Conservation (phyloP, 2,329 filamentous ascomycete species). For the Whalleya microplaca region DNA sequence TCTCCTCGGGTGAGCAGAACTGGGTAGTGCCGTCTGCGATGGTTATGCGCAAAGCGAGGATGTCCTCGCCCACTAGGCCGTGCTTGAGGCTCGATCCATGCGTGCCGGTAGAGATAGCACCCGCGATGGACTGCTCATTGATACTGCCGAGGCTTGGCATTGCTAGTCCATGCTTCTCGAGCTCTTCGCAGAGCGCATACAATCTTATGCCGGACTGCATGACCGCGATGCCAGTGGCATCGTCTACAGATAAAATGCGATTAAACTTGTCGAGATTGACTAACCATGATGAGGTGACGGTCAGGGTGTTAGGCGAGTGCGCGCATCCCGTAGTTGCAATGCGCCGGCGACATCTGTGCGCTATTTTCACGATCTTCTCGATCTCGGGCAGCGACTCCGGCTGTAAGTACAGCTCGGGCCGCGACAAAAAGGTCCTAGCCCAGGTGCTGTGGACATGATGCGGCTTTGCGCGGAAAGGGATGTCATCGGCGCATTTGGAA, state of each 20-base stretch:
- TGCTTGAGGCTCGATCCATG: conserved; percentile 87
- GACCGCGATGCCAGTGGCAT: conserved; percentile 66
- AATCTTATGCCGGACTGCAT: conserved; percentile 91
- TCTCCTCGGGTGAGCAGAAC: conserved; percentile 69
- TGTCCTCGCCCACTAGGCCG: conserved; percentile 80
- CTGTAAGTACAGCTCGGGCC: conserved; percentile 88
- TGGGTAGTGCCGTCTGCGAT: conserved; percentile 78
- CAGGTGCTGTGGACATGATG: conserved; percentile 86
- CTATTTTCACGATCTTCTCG: conserved; percentile 80
- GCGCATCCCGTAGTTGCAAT: conserved; percentile 87
- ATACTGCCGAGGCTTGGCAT: conserved; percentile 95
- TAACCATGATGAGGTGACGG: conserved; percentile 92
- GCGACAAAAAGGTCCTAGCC: conserved; percentile 89
- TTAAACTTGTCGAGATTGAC: conserved; percentile 88
- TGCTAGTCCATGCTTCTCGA: conserved; percentile 77
- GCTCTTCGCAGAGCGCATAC: conserved; percentile 70
- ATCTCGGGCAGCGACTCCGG: conserved; percentile 80
- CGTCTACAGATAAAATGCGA: conserved; percentile 71
- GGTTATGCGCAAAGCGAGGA: conserved; percentile 76
- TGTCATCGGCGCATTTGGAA: conserved; percentile 30
- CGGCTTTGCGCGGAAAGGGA: conserved; percentile 77
- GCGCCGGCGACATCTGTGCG: conserved; percentile 77
- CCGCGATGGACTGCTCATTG: conserved; percentile 89
- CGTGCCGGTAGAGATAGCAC: conserved; percentile 89
- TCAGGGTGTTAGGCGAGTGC: conserved; percentile 90